These are phyloP conservation scores for Pseudomonodictys pantanalensis DNA, from an alignment of 495 filamentous ascomycete species.

Conservation along the genomic window DNA sequence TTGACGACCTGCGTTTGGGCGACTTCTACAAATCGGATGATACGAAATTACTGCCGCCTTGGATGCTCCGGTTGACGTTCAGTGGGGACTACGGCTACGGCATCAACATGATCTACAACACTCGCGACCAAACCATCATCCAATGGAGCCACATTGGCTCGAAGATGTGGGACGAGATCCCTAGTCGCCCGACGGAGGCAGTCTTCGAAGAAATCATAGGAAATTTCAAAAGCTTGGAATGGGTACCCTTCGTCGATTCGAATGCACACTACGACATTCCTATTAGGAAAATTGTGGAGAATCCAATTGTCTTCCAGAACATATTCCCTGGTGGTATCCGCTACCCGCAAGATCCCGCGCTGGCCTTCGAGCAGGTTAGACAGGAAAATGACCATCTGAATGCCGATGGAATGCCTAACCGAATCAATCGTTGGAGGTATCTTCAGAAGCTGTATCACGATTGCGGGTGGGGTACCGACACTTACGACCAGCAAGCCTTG, in stretches of 20 bases:
- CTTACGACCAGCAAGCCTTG: too few species aligned
- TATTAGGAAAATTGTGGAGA: neutral
- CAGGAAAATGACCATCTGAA: neutral
- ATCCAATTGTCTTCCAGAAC: conserved; percentile 3
- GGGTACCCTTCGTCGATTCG: neutral
- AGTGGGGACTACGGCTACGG: neutral
- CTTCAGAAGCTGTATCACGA: conserved; percentile 1
- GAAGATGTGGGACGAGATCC: conserved; percentile 2
- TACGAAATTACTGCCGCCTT: neutral
- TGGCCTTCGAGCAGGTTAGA: neutral
- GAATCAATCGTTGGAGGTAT: neutral
- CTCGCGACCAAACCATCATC: neutral
- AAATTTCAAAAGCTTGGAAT: neutral
- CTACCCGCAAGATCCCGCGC: neutral
- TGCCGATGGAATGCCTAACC: neutral
- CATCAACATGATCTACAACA: neutral
- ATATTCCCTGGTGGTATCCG: neutral
- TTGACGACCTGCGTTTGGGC: conserved; percentile 2
- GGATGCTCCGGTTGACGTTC: neutral
- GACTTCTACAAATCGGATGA: neutral
- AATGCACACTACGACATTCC: neutral
- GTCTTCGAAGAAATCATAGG: neutral
- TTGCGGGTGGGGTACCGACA: neutral
- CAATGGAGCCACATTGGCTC: neutral
- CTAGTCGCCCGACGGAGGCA: neutral